Conservation (phyloP, 2,329 filamentous ascomycete genomes). For the Neocucurbitaria cava region DNA sequence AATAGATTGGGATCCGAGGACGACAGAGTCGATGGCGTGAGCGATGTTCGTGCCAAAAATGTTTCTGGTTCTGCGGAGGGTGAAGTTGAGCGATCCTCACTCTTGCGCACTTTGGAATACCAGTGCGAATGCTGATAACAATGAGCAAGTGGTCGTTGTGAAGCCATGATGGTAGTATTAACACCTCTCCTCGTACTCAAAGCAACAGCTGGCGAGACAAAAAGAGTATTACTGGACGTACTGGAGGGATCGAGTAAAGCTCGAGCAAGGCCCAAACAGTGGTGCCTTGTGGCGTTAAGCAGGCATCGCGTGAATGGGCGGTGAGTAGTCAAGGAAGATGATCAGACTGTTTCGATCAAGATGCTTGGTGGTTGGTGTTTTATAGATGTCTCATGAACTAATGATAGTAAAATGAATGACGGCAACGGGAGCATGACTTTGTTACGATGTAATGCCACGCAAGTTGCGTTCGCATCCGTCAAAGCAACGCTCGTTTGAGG, state of each 20-base stretch:
- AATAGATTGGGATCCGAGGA: constrained; percentile 11
- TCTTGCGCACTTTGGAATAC: not conserved
- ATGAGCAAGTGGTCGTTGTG: not conserved
- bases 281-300: not conserved
- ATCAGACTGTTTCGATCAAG: not conserved
- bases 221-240: not conserved
- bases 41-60: not conserved
- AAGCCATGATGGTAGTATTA: constrained; percentile 2
- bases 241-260: not conserved
- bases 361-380: not conserved
- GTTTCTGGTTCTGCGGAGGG: not conserved
- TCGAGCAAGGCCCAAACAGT: not conserved
- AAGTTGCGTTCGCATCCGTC: too few species aligned
- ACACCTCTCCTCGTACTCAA: not conserved
- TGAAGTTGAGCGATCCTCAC: not conserved
- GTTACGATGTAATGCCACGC: too few species aligned
- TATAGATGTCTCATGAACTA: not conserved
- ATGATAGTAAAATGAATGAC: too few species aligned
- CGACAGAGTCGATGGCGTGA: not conserved
- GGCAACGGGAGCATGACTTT: too few species aligned
- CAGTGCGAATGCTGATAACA: not conserved
- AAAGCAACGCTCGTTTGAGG: too few species aligned
- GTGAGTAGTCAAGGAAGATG: not conserved
- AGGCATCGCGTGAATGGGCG: not conserved
- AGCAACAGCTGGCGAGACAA: constrained; percentile 1